These are phyloP conservation scores for Yamadazyma paraphyllophila DNA, from an alignment of 805 yeast species.

Conservation along the genomic window DNA sequence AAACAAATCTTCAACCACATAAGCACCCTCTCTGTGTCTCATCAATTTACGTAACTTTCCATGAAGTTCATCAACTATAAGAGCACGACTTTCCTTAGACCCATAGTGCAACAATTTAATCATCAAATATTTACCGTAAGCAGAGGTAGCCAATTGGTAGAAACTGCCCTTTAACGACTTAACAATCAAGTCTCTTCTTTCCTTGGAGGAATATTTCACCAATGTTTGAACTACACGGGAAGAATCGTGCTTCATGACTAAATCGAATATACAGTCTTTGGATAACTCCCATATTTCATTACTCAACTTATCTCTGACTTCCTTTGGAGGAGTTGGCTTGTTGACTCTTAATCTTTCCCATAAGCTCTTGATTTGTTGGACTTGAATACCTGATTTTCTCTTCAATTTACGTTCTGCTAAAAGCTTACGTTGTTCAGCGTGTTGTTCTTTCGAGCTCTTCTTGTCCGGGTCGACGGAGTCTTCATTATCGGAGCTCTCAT, in stretches of 20 bases:
- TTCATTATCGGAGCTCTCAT: constrained; percentile 15
- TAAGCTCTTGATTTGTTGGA: constrained; percentile 75
- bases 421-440: constrained; percentile 77
- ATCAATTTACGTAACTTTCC: constrained; percentile 88
- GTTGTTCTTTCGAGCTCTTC: constrained; percentile 61
- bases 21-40: constrained; percentile 98
- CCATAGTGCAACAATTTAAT: constrained; percentile 93
- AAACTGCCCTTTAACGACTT: constrained; percentile 68
- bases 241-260: constrained; percentile 93
- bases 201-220: constrained; percentile 79
- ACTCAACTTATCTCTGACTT: constrained; percentile 71
- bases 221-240: constrained; percentile 94
- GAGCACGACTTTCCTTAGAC: constrained; percentile 70
- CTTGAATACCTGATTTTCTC: constrained; percentile 84
- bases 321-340: constrained; percentile 75
- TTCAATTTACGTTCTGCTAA: constrained; percentile 80
- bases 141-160: constrained; percentile 81
- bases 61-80: constrained; percentile 79
- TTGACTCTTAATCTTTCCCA: constrained; percentile 93
- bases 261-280: constrained; percentile 72
- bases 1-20: constrained; percentile 90
- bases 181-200: constrained; percentile 70
- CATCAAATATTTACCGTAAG: constrained; percentile 89
- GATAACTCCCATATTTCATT: constrained; percentile 83
- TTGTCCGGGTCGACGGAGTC: constrained; percentile 31